Conservation (phyloP, 257 asterid species). For the Petunia axillaris region DNA sequence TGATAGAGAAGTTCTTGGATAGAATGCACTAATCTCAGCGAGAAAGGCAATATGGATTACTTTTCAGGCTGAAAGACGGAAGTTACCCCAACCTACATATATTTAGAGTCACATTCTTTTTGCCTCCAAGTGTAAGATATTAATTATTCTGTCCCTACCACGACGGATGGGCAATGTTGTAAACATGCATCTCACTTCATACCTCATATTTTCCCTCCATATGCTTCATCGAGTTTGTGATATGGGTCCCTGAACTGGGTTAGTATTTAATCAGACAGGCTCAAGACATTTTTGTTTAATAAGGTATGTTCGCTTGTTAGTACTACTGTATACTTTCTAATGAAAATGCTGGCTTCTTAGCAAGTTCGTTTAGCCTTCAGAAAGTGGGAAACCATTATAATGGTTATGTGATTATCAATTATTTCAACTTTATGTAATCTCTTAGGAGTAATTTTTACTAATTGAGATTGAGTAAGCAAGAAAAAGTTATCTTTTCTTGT, state of each 20-base stretch:
- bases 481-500: too few relatives aligned
- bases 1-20: conserved; percentile 60
- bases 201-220: neutral
- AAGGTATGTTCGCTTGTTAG: neutral
- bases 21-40: conserved; percentile 33
- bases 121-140: neutral
- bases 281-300: neutral
- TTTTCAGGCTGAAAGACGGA: conserved; percentile 2
- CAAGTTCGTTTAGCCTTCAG: neutral
- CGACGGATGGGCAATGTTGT: neutral
- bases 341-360: neutral
- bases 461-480: too few relatives aligned
- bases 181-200: neutral
- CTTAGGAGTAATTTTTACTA: too few relatives aligned
- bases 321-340: neutral
- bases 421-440: too few relatives aligned
- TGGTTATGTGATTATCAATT: neutral
- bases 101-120: conserved; percentile 6
- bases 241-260: neutral
- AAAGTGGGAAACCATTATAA: neutral
- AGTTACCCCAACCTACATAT: conserved; percentile 16
- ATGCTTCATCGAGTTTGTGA: neutral
- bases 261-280: neutral
- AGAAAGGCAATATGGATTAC: neutral
- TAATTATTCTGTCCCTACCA: neutral